Evolutionary conservation across 2,329 filamentous ascomycete species (phyloP).

Genomic region (Exophiala oligosperma): DNA sequence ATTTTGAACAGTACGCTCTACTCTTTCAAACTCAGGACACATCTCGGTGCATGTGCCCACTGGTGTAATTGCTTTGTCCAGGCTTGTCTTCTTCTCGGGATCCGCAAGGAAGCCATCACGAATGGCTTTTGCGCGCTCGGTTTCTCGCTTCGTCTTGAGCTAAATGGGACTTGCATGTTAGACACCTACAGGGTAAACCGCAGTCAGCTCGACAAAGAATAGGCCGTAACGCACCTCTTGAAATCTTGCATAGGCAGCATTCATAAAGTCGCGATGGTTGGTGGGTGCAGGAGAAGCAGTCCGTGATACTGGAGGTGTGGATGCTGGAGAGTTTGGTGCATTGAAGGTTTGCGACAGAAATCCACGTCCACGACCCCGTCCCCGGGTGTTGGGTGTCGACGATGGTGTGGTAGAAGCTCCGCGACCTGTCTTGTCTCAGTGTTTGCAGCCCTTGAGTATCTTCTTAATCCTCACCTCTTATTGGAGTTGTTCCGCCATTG

Average conservation of each 20-base stretch:
- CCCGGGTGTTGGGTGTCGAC: slow-evolving; percentile 10
- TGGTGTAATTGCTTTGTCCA: slow-evolving; percentile 62
- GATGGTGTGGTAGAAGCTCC: slow-evolving; percentile 9
- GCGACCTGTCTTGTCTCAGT: slow-evolving; percentile 18
- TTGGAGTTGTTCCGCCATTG: slow-evolving; percentile 5
- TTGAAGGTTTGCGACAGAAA: slow-evolving; percentile 23
- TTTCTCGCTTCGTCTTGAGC: slow-evolving; percentile 52
- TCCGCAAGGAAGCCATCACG: slow-evolving; percentile 56
- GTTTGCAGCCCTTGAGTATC: neutral
- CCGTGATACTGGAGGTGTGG: slow-evolving; percentile 19
- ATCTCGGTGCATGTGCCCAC: slow-evolving; percentile 63
- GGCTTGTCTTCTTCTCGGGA: slow-evolving; percentile 59
- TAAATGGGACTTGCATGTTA: slow-evolving; percentile 34
- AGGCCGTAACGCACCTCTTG: slow-evolving; percentile 25
- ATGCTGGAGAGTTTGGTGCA: slow-evolving; percentile 9
- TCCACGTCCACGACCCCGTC: slow-evolving; percentile 18
- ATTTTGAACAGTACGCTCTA: slow-evolving; percentile 61
- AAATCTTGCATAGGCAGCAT: slow-evolving; percentile 17
- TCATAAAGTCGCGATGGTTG: slow-evolving; percentile 22
- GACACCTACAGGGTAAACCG: slow-evolving; percentile 22
- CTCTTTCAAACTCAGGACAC: slow-evolving; percentile 64
- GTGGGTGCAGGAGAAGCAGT: slow-evolving; percentile 18
- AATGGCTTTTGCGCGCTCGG: slow-evolving; percentile 53
- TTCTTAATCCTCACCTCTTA: slow-evolving; percentile 19
- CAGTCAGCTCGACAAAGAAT: slow-evolving; percentile 23